Evolutionary conservation across 108 stramenopile genomes (phyloP).

Genomic region (Pelagomonas calceolata): DNA sequence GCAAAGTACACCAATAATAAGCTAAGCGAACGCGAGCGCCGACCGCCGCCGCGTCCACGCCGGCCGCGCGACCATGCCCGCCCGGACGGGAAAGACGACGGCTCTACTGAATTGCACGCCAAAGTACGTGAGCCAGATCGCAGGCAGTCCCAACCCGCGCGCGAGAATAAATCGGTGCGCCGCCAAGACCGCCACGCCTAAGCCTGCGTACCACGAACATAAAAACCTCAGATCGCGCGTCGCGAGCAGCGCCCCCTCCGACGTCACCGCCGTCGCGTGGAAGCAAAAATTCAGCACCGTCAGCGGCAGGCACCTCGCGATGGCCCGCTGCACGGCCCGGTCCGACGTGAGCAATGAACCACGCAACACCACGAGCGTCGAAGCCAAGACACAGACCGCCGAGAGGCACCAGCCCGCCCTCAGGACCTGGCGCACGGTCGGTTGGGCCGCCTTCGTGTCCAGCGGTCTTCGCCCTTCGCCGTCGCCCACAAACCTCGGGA

Average conservation of each 20-base stretch:
- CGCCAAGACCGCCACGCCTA: not conserved
- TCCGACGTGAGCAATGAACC: not conserved
- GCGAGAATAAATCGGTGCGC: not conserved
- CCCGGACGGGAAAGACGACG: not conserved
- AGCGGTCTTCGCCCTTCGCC: not conserved
- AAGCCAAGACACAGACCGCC: not conserved
- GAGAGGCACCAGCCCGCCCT: not conserved
- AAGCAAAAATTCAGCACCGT: not conserved
- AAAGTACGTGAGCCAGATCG: not conserved
- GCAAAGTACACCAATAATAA: no score
- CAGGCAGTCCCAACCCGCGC: not conserved
- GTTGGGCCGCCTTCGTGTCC: not conserved
- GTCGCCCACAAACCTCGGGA: not conserved
- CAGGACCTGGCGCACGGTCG: not conserved
- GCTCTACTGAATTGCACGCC: not conserved
- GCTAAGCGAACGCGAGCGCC: no score
- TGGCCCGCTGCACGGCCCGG: not conserved
- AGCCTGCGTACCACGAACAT: not conserved
- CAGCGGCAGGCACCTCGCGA: not conserved
- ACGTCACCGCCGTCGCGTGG: not conserved
- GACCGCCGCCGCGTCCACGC: no score
- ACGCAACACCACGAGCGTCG: not conserved
- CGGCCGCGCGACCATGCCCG: not conserved
- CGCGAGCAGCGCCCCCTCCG: not conserved
- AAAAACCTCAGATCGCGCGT: not conserved